Percentiles rank a stretch among this genome's conserved stretches.
Evolutionary conservation across 1,284 basidiomycete species (phyloP).

Genomic region (Jaminaea rosea): DNA sequence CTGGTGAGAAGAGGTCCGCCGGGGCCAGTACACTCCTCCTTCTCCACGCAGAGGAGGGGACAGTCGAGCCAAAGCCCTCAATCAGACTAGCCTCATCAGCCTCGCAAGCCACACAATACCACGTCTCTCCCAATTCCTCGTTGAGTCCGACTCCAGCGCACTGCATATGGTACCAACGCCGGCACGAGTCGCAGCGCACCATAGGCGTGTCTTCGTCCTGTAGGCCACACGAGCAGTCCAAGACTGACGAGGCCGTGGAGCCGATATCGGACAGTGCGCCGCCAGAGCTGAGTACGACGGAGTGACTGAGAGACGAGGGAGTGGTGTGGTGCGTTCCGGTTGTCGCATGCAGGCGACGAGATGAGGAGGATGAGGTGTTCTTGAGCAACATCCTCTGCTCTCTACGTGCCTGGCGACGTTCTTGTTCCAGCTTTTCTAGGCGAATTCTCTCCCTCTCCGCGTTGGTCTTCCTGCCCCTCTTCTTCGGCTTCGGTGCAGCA

Average conservation of each 20-base stretch:
- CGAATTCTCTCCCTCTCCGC: constrained; percentile 1
- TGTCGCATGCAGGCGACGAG: background rate
- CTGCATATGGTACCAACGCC: constrained; percentile 42
- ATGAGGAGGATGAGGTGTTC: background rate
- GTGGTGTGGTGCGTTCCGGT: background rate
- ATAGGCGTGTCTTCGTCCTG: constrained; percentile 28
- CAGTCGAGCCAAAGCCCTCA: no score
- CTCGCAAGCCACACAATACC: no score
- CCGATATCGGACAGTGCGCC: constrained; percentile 16
- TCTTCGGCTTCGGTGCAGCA: constrained; percentile 7
- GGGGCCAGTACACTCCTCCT: no score
- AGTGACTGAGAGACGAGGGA: constrained; percentile 15
- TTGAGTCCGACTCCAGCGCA: constrained; percentile 44
- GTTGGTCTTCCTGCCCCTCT: constrained; percentile 15
- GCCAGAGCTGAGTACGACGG: constrained; percentile 18
- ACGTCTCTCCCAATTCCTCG: constrained; percentile 15
- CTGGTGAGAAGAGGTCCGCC: no score
- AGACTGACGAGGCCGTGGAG: constrained; percentile 13
- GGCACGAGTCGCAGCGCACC: constrained; percentile 46
- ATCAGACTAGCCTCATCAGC: no score
- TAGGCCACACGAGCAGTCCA: constrained; percentile 29
- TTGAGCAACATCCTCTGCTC: background rate
- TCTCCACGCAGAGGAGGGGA: no score
- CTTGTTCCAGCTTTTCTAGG: constrained; percentile 4
- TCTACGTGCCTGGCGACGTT: background rate